Evolutionary conservation across 768 basidiomycete genomes (phyloP).

Genomic region (Leucocoprinus birnbaumii): DNA sequence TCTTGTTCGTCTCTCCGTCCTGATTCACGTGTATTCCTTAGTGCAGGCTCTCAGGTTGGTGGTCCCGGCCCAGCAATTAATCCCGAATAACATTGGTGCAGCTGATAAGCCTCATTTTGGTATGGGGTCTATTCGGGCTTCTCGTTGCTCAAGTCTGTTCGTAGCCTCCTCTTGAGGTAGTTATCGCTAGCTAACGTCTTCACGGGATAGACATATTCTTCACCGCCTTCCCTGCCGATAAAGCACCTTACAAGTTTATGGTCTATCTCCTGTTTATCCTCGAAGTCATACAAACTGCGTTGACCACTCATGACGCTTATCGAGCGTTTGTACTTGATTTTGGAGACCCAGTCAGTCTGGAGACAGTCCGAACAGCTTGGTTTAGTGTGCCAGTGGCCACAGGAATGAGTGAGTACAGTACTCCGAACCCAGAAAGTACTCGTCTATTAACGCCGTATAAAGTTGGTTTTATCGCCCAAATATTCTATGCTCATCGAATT

Average conservation of each 20-base stretch:
- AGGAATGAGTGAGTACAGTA: not conserved
- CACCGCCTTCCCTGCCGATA: constrained; percentile 26
- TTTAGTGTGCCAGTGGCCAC: not conserved
- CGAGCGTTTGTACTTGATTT: not conserved
- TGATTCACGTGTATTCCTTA: not conserved
- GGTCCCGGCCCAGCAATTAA: not conserved
- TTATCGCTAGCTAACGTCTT: too few species aligned
- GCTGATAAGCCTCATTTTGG: constrained; percentile 23
- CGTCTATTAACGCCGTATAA: not conserved
- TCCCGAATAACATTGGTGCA: not conserved
- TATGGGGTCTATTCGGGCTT: constrained; percentile 26
- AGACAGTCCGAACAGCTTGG: not conserved
- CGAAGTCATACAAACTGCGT: constrained; percentile 26
- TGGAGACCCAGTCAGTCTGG: not conserved
- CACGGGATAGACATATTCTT: constrained; percentile 25
- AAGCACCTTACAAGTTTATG: constrained; percentile 20
- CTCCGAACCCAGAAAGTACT: not conserved
- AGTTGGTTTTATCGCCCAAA: constrained; percentile 4
- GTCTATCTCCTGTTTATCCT: constrained; percentile 23
- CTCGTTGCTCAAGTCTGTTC: constrained; percentile 29
- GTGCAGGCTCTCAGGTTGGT: constrained; percentile 6
- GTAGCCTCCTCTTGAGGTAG: constrained; percentile 6
- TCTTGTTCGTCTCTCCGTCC: not conserved
- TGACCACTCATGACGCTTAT: constrained; percentile 12
- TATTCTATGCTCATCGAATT: constrained; percentile 5